phyloP scores from a whole-genome alignment of 1,284 basidiomycete species.

The Ustilago lituana region DNA sequence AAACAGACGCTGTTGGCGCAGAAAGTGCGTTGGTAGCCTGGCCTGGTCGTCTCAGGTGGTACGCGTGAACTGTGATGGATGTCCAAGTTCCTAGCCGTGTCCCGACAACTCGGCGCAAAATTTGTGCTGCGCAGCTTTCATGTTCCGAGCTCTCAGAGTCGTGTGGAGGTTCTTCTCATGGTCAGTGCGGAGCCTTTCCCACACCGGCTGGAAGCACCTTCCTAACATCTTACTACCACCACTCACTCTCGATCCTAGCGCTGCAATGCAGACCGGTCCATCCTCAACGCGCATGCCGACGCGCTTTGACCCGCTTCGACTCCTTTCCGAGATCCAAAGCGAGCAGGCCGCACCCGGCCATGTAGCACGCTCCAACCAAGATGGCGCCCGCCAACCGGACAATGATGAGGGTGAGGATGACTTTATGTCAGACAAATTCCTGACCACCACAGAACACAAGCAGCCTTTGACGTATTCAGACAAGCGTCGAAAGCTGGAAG shows the following conservation, averaged over 20 bases:
- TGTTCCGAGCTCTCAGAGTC: too few relatives aligned
- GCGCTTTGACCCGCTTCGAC: constrained; percentile 13
- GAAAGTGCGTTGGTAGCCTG: too few relatives aligned
- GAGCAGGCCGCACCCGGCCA: background rate
- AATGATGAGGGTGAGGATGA: constrained; percentile 43
- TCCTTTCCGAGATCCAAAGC: constrained; percentile 29
- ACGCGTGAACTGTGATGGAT: too few relatives aligned
- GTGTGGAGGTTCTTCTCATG: constrained; percentile 2
- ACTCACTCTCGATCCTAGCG: too few relatives aligned
- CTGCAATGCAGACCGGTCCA: background rate
- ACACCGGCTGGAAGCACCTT: too few relatives aligned
- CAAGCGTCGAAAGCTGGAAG: constrained; percentile 25
- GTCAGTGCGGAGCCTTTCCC: too few relatives aligned
- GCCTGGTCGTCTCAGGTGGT: too few relatives aligned
- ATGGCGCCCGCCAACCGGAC: background rate
- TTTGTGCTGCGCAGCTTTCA: background rate
- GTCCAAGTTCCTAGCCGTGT: too few relatives aligned
- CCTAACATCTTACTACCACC: too few relatives aligned
- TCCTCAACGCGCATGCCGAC: background rate
- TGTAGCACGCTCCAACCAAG: background rate
- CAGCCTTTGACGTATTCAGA: constrained; percentile 33
- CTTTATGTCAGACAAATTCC: constrained; percentile 47
- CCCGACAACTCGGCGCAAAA: background rate
- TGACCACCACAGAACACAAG: constrained; percentile 12
- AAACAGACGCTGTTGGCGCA: too few relatives aligned